Evolutionary conservation across 2,329 filamentous ascomycete genomes (phyloP), one percentile per base, ranked within the genome.

Genomic region (Cladosporium halotolerans): DNA sequence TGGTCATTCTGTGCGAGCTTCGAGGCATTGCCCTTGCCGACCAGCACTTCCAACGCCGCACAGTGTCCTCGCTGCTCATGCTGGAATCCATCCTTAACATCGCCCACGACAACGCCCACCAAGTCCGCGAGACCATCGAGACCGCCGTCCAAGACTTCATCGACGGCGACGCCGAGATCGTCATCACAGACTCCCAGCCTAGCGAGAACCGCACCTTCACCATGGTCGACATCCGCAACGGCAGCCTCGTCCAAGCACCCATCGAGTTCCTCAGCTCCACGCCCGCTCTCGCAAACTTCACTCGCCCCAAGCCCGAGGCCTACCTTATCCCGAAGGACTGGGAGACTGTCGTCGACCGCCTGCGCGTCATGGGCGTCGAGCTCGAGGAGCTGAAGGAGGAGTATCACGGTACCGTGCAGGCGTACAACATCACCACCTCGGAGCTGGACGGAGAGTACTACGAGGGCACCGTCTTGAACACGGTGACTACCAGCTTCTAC

Each of bases 271-370:
- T 61, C n/a, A 65, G 61, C 45, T 67, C 67, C 0, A 71, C 69
- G 5, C 68, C 69, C 4, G 62, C 62, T 9, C 63, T 60, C 5
- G 63, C 68, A 2, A 70, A 71, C 45, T 60, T 67, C 28, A 71
- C 68, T 0, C 63, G 66, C 16, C 13, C 63, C 2, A 57, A 65
- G 14, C 68, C 69, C 9, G 57, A 63, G 46, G 66, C 64, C 7
- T 72, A 72, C 55, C 47, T 72, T 9, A 69, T 72, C 43, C 67
- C 69, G 0, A 63, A 63, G 28, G 63, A 65, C 0, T 72, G 67
- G 68, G 50, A 58, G 5, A 68, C 69, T 42, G 57, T 72, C 4
- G 68, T 64, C 3, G 61, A 64, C 13, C 63, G 67, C 3, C 59
- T 72, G 1, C 46, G 57, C n/a, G 56, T 65, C 0, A 66, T 63